Conservation (phyloP, 345 rosid genomes). For the Brassica carinata region DNA sequence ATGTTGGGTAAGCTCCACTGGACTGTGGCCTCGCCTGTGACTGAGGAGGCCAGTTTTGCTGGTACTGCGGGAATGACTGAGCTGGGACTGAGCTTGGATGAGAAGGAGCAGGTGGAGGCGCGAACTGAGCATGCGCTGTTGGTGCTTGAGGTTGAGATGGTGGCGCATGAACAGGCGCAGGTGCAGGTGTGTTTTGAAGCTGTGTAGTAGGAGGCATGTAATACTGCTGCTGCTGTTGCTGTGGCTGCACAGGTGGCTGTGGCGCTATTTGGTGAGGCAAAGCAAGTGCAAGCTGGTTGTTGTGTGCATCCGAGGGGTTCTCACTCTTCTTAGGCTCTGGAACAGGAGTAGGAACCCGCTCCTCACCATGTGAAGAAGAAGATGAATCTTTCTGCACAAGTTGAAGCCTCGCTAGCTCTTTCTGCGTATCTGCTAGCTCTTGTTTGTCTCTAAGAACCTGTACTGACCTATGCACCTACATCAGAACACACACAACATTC, state of each 20-base stretch:
- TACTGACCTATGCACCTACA: constrained; percentile 96
- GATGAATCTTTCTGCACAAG: constrained; percentile 84
- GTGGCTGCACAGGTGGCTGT: constrained; percentile 59
- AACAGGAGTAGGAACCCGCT: constrained; percentile 60
- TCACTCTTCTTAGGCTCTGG: constrained; percentile 65
- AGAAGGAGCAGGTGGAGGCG: constrained; percentile 42
- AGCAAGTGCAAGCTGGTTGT: constrained; percentile 90
- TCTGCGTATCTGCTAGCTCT: constrained; percentile 93
- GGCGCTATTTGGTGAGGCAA: constrained; percentile 81
- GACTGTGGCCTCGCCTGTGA: constrained; percentile 75
- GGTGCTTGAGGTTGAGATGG: constrained; percentile 40
- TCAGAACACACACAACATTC: background rate
- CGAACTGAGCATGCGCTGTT: constrained; percentile 32
- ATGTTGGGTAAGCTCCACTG: constrained; percentile 61
- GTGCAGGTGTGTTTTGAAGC: constrained; percentile 47
- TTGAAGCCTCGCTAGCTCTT: constrained; percentile 91
- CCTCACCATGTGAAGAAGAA: constrained; percentile 64
- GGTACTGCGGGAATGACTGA: constrained; percentile 65
- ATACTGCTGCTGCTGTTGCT: constrained; percentile 61
- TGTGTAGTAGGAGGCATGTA: constrained; percentile 64
- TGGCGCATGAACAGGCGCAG: constrained; percentile 38
- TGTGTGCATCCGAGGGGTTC: constrained; percentile 56
- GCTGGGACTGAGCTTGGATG: constrained; percentile 69
- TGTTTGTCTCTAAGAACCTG: constrained; percentile 98
- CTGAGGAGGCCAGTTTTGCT: constrained; percentile 61